Base-by-base conservation (phyloP, 257 asterid species). In the Agastache rugosa region DNA sequence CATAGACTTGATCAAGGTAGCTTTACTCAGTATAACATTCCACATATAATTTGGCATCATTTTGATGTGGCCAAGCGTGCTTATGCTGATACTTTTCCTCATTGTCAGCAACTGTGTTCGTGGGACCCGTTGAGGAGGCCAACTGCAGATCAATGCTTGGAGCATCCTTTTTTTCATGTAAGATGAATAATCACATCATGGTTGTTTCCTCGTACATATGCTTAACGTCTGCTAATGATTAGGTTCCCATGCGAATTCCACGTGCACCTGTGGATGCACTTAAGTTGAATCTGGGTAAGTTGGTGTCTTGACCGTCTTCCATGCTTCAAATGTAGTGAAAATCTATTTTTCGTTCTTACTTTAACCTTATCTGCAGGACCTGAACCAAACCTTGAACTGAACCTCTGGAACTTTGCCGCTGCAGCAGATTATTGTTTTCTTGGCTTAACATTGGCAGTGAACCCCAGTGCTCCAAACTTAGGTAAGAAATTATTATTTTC, bases 101-200 rank as follows among this genome's bases (percentile, higher is more conserved):
- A 63, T 34, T 73, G 81, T 47, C 85, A 94, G 98, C 95, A 91
- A 94, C 95, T 94, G 63, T 87, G 89, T 76, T 90, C 98, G 2
- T 94, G 98, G 97, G 97, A 94, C 85, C 98, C 98, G 19, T 76
- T 79, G 47, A 86, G 85, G 86, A 89, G 98, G 81, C 97, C 96
- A 55, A 86, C 97, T 9, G 98, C 98, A 63, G 97, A 91, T 39
- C 93, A 91, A 67, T 94, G 98, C 82, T 84, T 94, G 84, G 89
- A 87, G 76, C 97, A 91, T 72, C 96, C 96, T 0, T 94, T 94
- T 81, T 94, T 94, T 80, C 89, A 90, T 59, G 97, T 94, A 89
- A 81, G 48, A 27, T 50, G 63, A 37, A 2, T 54, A 16, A 47
- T 55, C 4, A 10, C 62, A 9, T 11, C 2, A 54, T 2, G 12